Evolutionary conservation across 345 rosid species (phyloP).

Genomic region (Microcos paniculata): DNA sequence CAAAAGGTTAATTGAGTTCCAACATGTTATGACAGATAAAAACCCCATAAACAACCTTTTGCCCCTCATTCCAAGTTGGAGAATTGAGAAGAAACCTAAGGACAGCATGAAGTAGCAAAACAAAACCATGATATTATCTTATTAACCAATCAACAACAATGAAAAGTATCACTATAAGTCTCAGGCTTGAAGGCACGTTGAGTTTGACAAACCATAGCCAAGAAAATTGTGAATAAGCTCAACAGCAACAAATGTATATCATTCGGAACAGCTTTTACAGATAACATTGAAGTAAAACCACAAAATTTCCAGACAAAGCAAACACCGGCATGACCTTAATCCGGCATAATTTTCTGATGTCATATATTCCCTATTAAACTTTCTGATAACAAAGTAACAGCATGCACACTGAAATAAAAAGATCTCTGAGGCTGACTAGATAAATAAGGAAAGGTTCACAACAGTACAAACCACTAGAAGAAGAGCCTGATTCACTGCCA

Average conservation of each 20-base stretch:
- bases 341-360: not conserved
- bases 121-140: not conserved
- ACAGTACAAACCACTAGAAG: slow-evolving; percentile 69
- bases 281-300: not conserved
- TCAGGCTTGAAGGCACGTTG: not conserved
- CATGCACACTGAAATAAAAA: no score
- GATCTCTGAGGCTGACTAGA: no score
- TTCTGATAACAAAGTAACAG: not conserved
- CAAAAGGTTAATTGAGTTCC: not conserved
- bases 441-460: slow-evolving; percentile 20
- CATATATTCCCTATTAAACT: not conserved
- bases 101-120: not conserved
- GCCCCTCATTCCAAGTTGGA: not conserved
- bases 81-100: not conserved
- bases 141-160: slow-evolving; percentile 2
- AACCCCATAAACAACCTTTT: not conserved
- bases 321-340: not conserved
- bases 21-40: not conserved
- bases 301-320: not conserved
- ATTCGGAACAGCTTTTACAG: not conserved
- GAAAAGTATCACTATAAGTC: not conserved
- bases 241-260: not conserved
- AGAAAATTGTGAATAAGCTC: not conserved
- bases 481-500: slow-evolving; percentile 71
- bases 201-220: not conserved